Evolutionary conservation across 768 basidiomycete genomes (phyloP), one percentile per base, ranked within the genome.

Genomic region (Russula lepida): DNA sequence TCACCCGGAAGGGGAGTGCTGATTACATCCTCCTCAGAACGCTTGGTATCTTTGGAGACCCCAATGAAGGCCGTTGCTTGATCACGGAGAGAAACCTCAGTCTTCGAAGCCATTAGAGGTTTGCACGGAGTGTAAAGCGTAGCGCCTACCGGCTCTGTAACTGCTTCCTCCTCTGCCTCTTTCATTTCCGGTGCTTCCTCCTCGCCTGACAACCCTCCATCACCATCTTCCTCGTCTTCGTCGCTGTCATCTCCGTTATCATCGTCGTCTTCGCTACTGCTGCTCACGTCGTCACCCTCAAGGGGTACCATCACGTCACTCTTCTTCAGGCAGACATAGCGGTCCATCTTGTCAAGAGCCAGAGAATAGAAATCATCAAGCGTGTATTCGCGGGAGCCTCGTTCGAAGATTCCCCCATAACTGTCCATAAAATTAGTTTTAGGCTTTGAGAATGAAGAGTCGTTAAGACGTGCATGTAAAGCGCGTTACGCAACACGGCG

Each of bases 331-430:
- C 91, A 92, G 2, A 77, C 70, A 68, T 82, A 95, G 11, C 79
- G 74, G 43, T 95, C 93, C 73, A 95, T 75, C 71, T 95, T 95
- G 68, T 94, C 92, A 21, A 97, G 77, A 60, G 84, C 81, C 12
- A 97, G 73, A 2, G 81, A 77, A 72, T 92, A 77, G 68, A 95
- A 97, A 68, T 95, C 94, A 68, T 94, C 92, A 6, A 97, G 76
- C 0, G 92, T 95, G 66, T 89, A 93, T 71, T 97, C 93, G 25
- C 83, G 81, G 13, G 87, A 78, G 0, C 90, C 88, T 17, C 82
- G 79, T 71, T 95, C 94, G 66, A 84, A 88, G 19, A 95, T 95
- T 0, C 93, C 92, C 11, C 93, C 92, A 68, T 95, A 95, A 58
- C 90, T 89, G 19, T n/a, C 32, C 13, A 54, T 39, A 23, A 61